Base-by-base conservation (phyloP, 768 basidiomycete species). In the Asterophora parasitica region DNA sequence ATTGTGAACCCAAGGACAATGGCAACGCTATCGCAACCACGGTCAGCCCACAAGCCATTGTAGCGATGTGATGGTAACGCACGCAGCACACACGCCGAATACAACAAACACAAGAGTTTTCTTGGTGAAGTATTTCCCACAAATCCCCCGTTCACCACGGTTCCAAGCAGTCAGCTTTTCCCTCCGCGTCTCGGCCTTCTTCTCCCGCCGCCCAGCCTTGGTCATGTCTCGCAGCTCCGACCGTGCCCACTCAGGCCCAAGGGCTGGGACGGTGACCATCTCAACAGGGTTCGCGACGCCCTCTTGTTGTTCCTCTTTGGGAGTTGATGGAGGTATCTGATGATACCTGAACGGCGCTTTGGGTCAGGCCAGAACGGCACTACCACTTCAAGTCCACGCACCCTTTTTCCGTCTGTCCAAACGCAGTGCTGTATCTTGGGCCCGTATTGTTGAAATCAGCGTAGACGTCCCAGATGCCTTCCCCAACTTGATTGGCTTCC, bases 371-470 rank as follows among this genome's bases (percentile, higher is more conserved):
- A 23, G 32, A 54, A 32, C 41, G 51, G n/a, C 33, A n/a, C 16
- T 11, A 13, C 15, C 27, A 28, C 40, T 32, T 34, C 2, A 30
- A n/a, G 16, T 30, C 30, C 42, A 66, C 76, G 61, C 49, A 82
- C 84, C 71, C 79, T 51, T 72, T 55, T 34, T 66, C 70, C 26
- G 66, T 64, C 42, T 67, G 61, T 7, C 72, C 77, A 61, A 85
- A 83, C 5, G 83, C 74, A 16, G 73, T 67, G 58, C 84, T 87
- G 57, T 92, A 92, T 46, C 77, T 72, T 16, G 88, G 90, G 1
- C 90, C 90, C 4, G 79, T 64, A 56, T 92, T 92, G 69, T 92
- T 92, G 66, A 92, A 92, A 66, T 92, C 90, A 16, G 90, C 87
- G 61, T 82, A 92, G 37, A 92, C 81, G 62, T 92, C 87, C 82